These are phyloP conservation scores for Lunularia cruciata DNA, from an alignment of 225 moss, liverwort and hornwort species.

Conservation along the genomic window DNA sequence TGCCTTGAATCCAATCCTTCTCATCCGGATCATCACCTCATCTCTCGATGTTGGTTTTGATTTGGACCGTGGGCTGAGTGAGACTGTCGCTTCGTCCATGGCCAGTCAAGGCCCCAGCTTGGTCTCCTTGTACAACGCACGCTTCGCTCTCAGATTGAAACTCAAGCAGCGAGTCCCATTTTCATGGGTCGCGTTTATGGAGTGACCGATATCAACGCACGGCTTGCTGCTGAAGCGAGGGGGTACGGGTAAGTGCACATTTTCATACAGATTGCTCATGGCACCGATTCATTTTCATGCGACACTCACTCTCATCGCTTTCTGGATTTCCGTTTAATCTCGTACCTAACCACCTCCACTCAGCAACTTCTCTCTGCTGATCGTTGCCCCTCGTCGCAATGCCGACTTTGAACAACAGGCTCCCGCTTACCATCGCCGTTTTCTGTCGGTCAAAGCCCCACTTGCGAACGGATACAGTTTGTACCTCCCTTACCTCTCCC, in stretches of 20 bases:
- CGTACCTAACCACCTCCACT: too few relatives aligned
- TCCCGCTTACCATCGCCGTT: not conserved
- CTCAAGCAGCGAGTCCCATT: conserved; percentile 14
- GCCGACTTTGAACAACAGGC: not conserved
- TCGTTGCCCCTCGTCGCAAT: not conserved
- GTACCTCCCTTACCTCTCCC: too few relatives aligned
- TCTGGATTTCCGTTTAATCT: not conserved
- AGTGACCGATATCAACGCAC: conserved; percentile 11
- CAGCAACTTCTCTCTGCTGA: not conserved
- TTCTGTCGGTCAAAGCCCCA: not conserved
- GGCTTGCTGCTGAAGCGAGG: conserved; percentile 14
- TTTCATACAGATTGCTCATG: too few relatives aligned
- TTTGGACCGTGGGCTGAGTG: not conserved
- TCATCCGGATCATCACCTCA: not conserved
- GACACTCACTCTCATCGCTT: not conserved
- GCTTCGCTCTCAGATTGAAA: conserved; percentile 18
- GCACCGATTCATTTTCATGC: too few relatives aligned
- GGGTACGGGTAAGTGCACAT: conserved; percentile 21
- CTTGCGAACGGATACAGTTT: too few relatives aligned
- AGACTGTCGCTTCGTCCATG: conserved; percentile 10
- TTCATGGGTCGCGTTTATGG: conserved; percentile 22
- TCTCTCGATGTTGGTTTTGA: not conserved
- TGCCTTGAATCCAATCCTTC: not conserved
- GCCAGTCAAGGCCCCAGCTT: conserved; percentile 31
- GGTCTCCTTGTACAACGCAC: conserved; percentile 4